Evolutionary conservation across 2,329 filamentous ascomycete genomes (phyloP), one percentile per base, ranked within the genome.

Genomic region (Trichoderma pleuroti): DNA sequence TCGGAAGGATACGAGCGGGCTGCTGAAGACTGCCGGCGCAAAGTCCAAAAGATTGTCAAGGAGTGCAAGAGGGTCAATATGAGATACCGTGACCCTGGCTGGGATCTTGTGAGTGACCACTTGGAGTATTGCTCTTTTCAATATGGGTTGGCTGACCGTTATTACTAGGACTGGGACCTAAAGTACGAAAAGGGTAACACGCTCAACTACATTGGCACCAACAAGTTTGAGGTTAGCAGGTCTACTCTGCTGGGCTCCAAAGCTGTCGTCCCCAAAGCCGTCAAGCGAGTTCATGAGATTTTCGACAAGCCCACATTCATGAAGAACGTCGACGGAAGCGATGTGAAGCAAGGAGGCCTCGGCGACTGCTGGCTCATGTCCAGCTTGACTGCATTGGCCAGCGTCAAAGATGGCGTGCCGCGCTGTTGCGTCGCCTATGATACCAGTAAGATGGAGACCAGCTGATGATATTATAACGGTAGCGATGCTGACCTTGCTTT

Each of bases 311-410:
- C 92, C 0, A 89, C 86, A 3, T 95, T 95, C 77, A 82, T 88
- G 81, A 80, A 82, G 64, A 89, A 88, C 64, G 83, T 93, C 71
- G 88, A 89, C 74, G 90, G 91, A 14, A 88, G 89, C 70, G 92
- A 96, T 78, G 88, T 94, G 71, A 92, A 92, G 76, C 93, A 96
- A 76, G 93, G 93, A 3, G 86, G 85, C 52, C 86, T 92, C 46
- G 93, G 92, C n/a, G 89, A 95, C 76, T 96, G 93, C 81, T 95
- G 92, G 92, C 87, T 94, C 66, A 90, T 96, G 81, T 91, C 93
- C 8, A 91, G 91, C 26, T 81, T 97, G 32, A 93, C 91, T 36
- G 92, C 92, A 0, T 84, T 97, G 74, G 90, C 90, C 36, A 93
- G 93, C 73, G 91, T 92, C 72, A 83, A 90, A 60, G 89, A 86